Evolutionary conservation across 257 asterid genomes (phyloP), one percentile per base, ranked within the genome.

Genomic region (Nemophila menziesii): DNA sequence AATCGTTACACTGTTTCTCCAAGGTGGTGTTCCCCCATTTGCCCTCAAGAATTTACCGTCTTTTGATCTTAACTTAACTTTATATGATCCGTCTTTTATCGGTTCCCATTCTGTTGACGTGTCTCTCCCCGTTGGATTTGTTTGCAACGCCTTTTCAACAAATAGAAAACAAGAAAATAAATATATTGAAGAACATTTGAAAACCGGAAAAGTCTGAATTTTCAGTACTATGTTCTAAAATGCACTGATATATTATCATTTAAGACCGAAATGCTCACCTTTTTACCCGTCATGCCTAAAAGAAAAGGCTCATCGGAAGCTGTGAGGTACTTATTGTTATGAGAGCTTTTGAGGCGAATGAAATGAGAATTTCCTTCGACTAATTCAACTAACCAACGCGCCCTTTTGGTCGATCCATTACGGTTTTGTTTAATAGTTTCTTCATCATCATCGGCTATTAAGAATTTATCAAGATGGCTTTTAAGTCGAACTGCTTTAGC

Each of bases 11-110:
- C 94, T 73, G 54, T 86, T 78, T 40, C 86, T 68, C 90, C 86
- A 86, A 1, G 92, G 92, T 15, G 92, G 86, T 3, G 83, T 41
- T 7, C 81, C 92, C 43, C 94, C 82, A 66, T 86, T 86, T 0
- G 67, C 94, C 52, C 94, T 79, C 71, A 79, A 48, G 64, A 81
- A 77, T 44, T 77, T 77, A 11, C 86, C 92, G 1, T 46, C 56
- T 5, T n/a, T 48, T 3, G 90, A 71, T 70, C 73, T 64, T 19
- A 86, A 67, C 63, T 76, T 86, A 58, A 86, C 62, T 24, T 52
- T 41, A 0, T 20, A 7, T n/a, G n/a, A n/a, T 46, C 94, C 94
- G 39, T 81, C 92, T 56, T 59, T 74, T 2, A 86, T 49, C 2
- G 94, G 92, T 49, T 72, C 81, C 92, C 94, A 86, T 44, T 79